These are phyloP conservation scores for Exophiala sp. DNA, from an alignment of 2,329 filamentous ascomycete genomes.

Conservation along the genomic window DNA sequence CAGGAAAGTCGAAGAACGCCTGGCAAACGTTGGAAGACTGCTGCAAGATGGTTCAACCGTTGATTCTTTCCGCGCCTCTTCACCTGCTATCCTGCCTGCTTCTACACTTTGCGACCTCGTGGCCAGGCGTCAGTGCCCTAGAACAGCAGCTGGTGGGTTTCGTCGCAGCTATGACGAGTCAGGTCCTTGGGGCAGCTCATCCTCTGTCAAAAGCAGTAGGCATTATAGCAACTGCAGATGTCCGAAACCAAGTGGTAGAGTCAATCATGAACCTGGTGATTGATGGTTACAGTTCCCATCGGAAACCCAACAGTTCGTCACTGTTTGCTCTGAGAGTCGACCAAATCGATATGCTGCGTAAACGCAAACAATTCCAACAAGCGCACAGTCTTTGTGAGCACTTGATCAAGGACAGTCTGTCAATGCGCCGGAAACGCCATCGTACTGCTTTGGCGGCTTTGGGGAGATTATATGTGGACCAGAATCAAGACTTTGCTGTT, in stretches of 20 bases:
- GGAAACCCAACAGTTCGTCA: constrained; percentile 16
- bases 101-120: constrained; percentile 18
- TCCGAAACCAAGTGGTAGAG: constrained; percentile 11
- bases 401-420: constrained; percentile 16
- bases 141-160: constrained; percentile 15
- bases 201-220: constrained; percentile 10
- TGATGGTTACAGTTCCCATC: constrained; percentile 10
- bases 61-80: constrained; percentile 15
- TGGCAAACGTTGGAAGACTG: constrained; percentile 15
- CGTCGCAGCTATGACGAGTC: constrained; percentile 14
- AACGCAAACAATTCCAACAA: constrained; percentile 12
- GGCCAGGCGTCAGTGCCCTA: constrained; percentile 12
- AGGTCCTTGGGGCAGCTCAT: constrained; percentile 9
- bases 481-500: constrained; percentile 15
- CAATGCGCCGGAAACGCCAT: constrained; percentile 16
- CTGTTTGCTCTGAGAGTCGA: constrained; percentile 20
- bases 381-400: constrained; percentile 13
- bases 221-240: constrained; percentile 3
- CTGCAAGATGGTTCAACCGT: constrained; percentile 18
- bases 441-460: constrained; percentile 18
- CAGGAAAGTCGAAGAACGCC: constrained; percentile 7
- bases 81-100: constrained; percentile 20
- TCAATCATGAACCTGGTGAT: constrained; percentile 20
- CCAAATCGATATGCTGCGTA: constrained; percentile 19
- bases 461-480: constrained; percentile 16